Evolutionary conservation across 2,329 filamentous ascomycete species (phyloP).

Genomic region (Penicillium oxalicum): DNA sequence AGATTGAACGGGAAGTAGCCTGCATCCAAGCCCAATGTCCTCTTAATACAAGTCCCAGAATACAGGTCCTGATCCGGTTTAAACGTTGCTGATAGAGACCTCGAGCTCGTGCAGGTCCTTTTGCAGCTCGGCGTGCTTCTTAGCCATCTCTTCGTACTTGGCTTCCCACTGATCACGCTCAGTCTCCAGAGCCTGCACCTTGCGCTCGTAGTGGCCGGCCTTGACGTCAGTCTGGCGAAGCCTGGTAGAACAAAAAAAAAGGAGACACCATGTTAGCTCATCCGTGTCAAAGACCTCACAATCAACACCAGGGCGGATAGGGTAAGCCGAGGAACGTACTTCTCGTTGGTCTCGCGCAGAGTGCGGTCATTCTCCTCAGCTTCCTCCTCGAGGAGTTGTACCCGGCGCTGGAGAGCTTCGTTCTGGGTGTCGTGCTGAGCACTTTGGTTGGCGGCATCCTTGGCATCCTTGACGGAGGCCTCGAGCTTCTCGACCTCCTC

Average conservation of each 20-base stretch:
- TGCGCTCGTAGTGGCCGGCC: slow-evolving; percentile 98
- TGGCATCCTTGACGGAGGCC: slow-evolving; percentile 72
- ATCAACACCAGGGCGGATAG: neutral
- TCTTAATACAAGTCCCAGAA: slow-evolving; percentile 27
- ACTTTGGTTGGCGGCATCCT: slow-evolving; percentile 78
- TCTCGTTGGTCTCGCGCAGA: slow-evolving; percentile 94
- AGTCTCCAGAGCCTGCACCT: slow-evolving; percentile 92
- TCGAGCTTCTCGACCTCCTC: slow-evolving; percentile 89
- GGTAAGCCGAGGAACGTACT: slow-evolving; percentile 56
- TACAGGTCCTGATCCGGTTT: slow-evolving; percentile 36
- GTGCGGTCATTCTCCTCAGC: slow-evolving; percentile 95
- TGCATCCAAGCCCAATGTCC: slow-evolving; percentile 24
- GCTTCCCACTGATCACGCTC: slow-evolving; percentile 90
- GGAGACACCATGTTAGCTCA: neutral
- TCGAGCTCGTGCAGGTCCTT: slow-evolving; percentile 91
- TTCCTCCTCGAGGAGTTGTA: slow-evolving; percentile 96
- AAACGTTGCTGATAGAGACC: slow-evolving; percentile 88
- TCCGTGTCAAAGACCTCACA: slow-evolving; percentile 13
- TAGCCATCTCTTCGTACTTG: slow-evolving; percentile 96
- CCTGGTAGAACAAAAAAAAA: slow-evolving; percentile 44
- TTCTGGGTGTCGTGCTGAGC: slow-evolving; percentile 79
- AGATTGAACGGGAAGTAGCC: slow-evolving; percentile 21
- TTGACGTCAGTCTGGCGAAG: slow-evolving; percentile 99
- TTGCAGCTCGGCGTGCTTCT: slow-evolving; percentile 77
- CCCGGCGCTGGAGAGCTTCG: slow-evolving; percentile 82